Conservation (phyloP, 305 asterid species). For the Solanum hybrid region DNA sequence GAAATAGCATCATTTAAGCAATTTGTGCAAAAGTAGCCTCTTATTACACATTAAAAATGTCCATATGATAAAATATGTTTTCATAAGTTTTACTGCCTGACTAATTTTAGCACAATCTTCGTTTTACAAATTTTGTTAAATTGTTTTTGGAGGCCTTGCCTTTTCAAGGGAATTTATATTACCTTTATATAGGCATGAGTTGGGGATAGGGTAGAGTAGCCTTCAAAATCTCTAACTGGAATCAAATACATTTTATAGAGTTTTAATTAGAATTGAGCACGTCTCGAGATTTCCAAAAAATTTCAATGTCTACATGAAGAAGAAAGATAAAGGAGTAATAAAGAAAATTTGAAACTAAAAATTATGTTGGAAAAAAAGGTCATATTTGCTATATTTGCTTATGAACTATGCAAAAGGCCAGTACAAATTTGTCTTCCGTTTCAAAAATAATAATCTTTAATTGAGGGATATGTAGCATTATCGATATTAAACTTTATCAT, state of each 20-base stretch:
- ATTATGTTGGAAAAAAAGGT: too few species aligned
- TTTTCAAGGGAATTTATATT: too few species aligned
- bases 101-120: background rate
- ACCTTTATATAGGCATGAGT: too few species aligned
- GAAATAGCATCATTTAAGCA: background rate
- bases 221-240: too few species aligned
- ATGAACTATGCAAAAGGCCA: background rate
- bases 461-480: too few species aligned
- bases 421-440: background rate
- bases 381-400: background rate
- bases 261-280: too few species aligned
- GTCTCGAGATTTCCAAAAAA: accelerated
- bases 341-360: background rate
- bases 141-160: background rate
- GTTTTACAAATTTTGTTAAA: background rate
- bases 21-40: background rate
- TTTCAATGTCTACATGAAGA: too few species aligned
- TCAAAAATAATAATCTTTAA: too few species aligned
- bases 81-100: background rate
- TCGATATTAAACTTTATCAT: background rate
- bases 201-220: background rate
- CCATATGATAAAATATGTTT: background rate
- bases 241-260: too few species aligned
- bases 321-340: background rate
- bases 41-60: background rate